Percentiles rank a stretch among this genome's conserved stretches.
Evolutionary conservation across 768 basidiomycete species (phyloP).

Genomic region (Amanita polypyramis): DNA sequence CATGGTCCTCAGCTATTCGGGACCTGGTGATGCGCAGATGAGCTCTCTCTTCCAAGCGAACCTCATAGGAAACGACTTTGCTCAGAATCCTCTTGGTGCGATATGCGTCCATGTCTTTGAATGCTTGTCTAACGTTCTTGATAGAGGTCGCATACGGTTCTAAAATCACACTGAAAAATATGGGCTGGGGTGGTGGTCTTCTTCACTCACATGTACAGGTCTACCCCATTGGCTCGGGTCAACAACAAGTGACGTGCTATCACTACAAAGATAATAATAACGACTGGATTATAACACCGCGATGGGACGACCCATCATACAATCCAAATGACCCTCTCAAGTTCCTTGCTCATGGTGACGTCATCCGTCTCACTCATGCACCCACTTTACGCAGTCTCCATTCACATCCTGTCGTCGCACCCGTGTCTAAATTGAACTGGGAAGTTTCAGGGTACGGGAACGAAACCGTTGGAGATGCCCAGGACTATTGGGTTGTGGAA

Average conservation of each 20-base stretch:
- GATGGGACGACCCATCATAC: slow-evolving; percentile 65
- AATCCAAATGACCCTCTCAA: slow-evolving; percentile 58
- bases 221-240: slow-evolving; percentile 81
- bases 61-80: slow-evolving; percentile 87
- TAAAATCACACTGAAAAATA: slow-evolving; percentile 88
- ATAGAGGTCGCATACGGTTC: slow-evolving; percentile 86
- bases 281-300: slow-evolving; percentile 73
- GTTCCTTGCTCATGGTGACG: slow-evolving; percentile 68
- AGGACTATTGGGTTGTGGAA: slow-evolving; percentile 90
- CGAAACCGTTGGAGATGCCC: slow-evolving; percentile 70
- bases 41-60: slow-evolving; percentile 97
- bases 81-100: slow-evolving; percentile 78
- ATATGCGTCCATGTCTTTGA: background rate
- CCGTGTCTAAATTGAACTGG: slow-evolving; percentile 78
- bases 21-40: slow-evolving; percentile 98
- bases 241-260: slow-evolving; percentile 98
- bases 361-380: slow-evolving; percentile 71
- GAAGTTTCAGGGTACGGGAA: slow-evolving; percentile 97
- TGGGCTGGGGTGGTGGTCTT: slow-evolving; percentile 95
- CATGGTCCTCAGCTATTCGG: slow-evolving; percentile 85
- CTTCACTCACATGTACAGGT: slow-evolving; percentile 97
- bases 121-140: background rate
- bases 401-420: slow-evolving; percentile 82
- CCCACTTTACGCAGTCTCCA: slow-evolving; percentile 88
- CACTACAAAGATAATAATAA: slow-evolving; percentile 99